Percentiles rank a stretch among this genome's conserved stretches.
Evolutionary conservation across 2,329 filamentous ascomycete genomes (phyloP).

Genomic region (Sclerotinia spermophila): DNA sequence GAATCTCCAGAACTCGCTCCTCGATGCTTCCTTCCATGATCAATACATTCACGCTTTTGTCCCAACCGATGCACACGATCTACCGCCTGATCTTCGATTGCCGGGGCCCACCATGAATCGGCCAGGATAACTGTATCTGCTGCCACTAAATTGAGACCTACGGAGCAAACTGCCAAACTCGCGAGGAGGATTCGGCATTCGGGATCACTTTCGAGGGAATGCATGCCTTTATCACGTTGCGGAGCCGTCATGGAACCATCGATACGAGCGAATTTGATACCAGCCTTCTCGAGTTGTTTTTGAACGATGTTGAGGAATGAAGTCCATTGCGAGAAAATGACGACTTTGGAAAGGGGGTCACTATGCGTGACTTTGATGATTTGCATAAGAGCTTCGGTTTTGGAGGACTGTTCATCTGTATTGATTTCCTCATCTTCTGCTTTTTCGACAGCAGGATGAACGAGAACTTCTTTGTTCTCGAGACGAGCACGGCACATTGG

Average conservation of each 20-base stretch:
- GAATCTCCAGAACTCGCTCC: slow-evolving; percentile 73
- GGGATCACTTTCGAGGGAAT: slow-evolving; percentile 62
- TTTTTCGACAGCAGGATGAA: slow-evolving; percentile 60
- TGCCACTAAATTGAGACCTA: slow-evolving; percentile 80
- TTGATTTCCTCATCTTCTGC: slow-evolving; percentile 52
- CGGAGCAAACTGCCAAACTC: slow-evolving; percentile 75
- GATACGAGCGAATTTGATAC: slow-evolving; percentile 65
- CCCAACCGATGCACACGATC: slow-evolving; percentile 85
- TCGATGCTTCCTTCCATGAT: slow-evolving; percentile 80
- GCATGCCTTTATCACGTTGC: slow-evolving; percentile 68
- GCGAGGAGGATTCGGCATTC: slow-evolving; percentile 74
- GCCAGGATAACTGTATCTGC: slow-evolving; percentile 81
- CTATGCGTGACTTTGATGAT: slow-evolving; percentile 68
- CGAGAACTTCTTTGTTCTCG: slow-evolving; percentile 56
- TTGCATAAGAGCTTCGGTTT: slow-evolving; percentile 74
- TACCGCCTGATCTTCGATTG: slow-evolving; percentile 87
- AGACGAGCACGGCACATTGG: slow-evolving; percentile 77
- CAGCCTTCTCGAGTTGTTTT: slow-evolving; percentile 57
- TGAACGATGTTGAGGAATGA: slow-evolving; percentile 71
- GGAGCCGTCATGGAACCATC: slow-evolving; percentile 74
- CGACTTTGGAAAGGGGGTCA: slow-evolving; percentile 62
- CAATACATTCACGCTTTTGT: slow-evolving; percentile 70
- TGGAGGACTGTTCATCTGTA: slow-evolving; percentile 67
- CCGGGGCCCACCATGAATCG: slow-evolving; percentile 90
- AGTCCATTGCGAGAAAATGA: slow-evolving; percentile 77